Base-by-base conservation (phyloP, 1,139 yeast genomes). In the Candida pseudocylindracea region DNA sequence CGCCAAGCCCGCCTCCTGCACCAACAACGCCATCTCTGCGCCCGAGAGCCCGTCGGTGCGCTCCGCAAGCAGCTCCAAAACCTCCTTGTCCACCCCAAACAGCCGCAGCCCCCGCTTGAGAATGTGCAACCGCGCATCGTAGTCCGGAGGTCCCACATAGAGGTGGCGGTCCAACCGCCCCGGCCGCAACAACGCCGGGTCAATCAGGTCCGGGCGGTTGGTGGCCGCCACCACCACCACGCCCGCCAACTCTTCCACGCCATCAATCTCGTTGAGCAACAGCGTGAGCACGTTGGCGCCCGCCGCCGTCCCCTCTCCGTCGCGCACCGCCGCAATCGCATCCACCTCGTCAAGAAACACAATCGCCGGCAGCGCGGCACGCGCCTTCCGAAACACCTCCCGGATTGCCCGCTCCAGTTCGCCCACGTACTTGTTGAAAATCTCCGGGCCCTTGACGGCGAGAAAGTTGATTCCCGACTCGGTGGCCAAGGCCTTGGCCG, bases 201-300 rank as follows among this genome's bases (percentile, higher is more conserved):
- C 98, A 32, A 88, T 81, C 29, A 78, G 78, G 25, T 83, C 81
- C 0, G 98, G 98, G 45, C 93, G 63, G 47, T 88, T 88, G 0
- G 98, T 88, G 7, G 96, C 96, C 2, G 94, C 96, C 13, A 88
- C 74, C 12, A 88, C 73, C 3, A 83, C 81, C 6, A 88, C 96
- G 2, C 93, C 95, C 36, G 76, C 79, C 39, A 88, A 56, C 37
- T 83, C 92, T 49, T 88, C 98, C 10, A 88, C 88, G 46, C 98
- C 98, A 48, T 88, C 98, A 42, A 88, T 79, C 50, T 88, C 96
- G 45, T 83, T 88, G 44, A 88, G 61, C 41, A 88, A 55, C 0
- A 96, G 76, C 1, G 94, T 85, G 38, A 88, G 57, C 0, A 88
- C 95, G 42, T 91, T 76, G 40, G 70, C 81, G 0, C 88, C 72